Percentiles rank a stretch among this genome's conserved stretches.
Evolutionary conservation across 129 eudicot genomes (phyloP).

Genomic region (Rutidosis leptorrhynchoides): DNA sequence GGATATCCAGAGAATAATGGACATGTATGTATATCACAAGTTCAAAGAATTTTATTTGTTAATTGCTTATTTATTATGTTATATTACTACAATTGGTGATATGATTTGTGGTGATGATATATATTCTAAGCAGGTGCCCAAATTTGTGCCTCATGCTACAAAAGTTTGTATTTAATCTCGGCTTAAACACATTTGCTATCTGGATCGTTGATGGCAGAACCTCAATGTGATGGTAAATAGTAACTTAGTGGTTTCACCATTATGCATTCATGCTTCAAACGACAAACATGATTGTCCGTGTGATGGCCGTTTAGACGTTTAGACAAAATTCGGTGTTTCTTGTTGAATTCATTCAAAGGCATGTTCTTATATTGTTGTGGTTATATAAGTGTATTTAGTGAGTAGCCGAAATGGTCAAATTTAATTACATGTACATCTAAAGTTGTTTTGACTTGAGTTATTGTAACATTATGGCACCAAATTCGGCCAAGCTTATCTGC

Average conservation of each 20-base stretch:
- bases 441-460: conserved; percentile 10
- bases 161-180: background rate
- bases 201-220: conserved; percentile 9
- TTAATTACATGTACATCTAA: conserved; percentile 22
- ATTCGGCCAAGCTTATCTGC: background rate
- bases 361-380: background rate
- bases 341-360: background rate
- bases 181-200: background rate
- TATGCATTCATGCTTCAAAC: background rate
- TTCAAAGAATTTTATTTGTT: background rate
- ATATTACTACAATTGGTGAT: background rate
- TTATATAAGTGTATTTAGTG: background rate
- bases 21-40: background rate
- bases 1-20: background rate
- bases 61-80: background rate
- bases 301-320: background rate
- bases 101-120: conserved; percentile 1
- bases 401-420: background rate
- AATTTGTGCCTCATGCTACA: background rate
- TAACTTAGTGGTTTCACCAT: background rate
- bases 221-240: conserved; percentile 2
- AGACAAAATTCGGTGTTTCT: background rate
- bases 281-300: background rate
- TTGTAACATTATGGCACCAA: background rate
- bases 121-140: conserved; percentile 15